A percentile compares a stretch with the other conserved stretches of the same genome.
phyloP scores from a whole-genome alignment of 2,329 filamentous ascomycete genomes.

The Hypoxylon sp. region DNA sequence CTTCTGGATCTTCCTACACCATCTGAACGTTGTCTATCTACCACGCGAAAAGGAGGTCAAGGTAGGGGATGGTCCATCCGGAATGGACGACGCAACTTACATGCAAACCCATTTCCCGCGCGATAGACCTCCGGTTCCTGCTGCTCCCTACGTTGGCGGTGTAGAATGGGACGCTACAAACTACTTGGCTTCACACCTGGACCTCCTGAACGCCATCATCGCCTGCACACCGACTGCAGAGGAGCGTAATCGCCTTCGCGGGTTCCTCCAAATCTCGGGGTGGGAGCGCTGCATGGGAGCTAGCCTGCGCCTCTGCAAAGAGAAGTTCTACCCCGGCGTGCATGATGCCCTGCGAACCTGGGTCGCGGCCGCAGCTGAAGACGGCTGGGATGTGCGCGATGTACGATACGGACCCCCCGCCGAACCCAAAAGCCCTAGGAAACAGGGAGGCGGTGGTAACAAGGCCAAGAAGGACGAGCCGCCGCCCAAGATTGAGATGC shows the following conservation, averaged over 20 bases:
- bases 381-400: conserved; percentile 86
- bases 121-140: conserved; percentile 88
- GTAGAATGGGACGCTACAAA: conserved; percentile 99
- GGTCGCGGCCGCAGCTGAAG: conserved; percentile 87
- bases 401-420: conserved; percentile 78
- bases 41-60: conserved; percentile 59
- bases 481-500: conserved; percentile 72
- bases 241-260: conserved; percentile 82
- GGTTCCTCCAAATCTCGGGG: conserved; percentile 82
- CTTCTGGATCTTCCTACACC: conserved; percentile 98
- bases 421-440: conserved; percentile 57
- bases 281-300: conserved; percentile 91
- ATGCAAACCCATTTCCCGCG: conserved; percentile 82
- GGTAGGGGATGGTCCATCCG: conserved; percentile 51
- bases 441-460: conserved; percentile 55
- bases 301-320: conserved; percentile 90
- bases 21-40: conserved; percentile 85
- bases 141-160: conserved; percentile 94
- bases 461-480: conserved; percentile 62
- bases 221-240: conserved; percentile 77
- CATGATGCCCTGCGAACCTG: conserved; percentile 90
- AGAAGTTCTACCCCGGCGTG: conserved; percentile 95
- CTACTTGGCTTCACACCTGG: conserved; percentile 91
- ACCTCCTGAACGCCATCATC: conserved; percentile 90
- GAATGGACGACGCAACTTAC: conserved; percentile 65